Evolutionary conservation across 2,329 filamentous ascomycete species (phyloP).

Genomic region (Beauveria pseudobassiana): DNA sequence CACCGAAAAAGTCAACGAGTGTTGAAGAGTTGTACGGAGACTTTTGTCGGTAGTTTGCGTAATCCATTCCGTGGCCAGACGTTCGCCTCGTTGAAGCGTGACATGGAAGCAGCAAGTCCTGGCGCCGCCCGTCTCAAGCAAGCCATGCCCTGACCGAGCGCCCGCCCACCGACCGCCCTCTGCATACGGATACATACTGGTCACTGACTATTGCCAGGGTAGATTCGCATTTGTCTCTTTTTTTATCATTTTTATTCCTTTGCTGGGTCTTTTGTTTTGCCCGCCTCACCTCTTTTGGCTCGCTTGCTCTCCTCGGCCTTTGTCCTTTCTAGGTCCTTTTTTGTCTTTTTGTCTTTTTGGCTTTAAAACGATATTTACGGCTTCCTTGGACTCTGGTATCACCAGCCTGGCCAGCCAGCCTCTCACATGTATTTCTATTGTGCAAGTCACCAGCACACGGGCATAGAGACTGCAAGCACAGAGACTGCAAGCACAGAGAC

Average conservation of each 20-base stretch:
- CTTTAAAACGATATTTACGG: not conserved
- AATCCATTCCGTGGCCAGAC: not conserved
- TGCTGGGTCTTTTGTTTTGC: not conserved
- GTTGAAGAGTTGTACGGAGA: too few relatives aligned
- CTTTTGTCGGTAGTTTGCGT: not conserved
- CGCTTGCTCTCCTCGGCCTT: not conserved
- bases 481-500: not conserved
- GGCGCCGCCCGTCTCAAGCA: not conserved
- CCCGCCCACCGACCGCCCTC: not conserved
- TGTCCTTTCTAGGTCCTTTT: not conserved
- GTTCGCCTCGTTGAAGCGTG: not conserved
- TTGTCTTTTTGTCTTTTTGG: not conserved
- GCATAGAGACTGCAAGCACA: not conserved
- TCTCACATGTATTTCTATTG: conserved; percentile 10
- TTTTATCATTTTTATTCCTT: too few relatives aligned
- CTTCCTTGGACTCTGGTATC: not conserved
- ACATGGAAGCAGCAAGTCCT: not conserved
- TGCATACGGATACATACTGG: not conserved
- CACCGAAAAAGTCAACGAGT: not conserved
- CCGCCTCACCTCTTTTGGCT: not conserved
- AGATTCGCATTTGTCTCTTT: not conserved
- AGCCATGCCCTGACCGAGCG: not conserved
- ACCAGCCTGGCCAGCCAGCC: not conserved
- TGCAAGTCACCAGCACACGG: conserved; percentile 5
- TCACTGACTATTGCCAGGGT: not conserved